Base-by-base conservation (phyloP, 202 grass and related monocot species). In the Elaeis oleifera region DNA sequence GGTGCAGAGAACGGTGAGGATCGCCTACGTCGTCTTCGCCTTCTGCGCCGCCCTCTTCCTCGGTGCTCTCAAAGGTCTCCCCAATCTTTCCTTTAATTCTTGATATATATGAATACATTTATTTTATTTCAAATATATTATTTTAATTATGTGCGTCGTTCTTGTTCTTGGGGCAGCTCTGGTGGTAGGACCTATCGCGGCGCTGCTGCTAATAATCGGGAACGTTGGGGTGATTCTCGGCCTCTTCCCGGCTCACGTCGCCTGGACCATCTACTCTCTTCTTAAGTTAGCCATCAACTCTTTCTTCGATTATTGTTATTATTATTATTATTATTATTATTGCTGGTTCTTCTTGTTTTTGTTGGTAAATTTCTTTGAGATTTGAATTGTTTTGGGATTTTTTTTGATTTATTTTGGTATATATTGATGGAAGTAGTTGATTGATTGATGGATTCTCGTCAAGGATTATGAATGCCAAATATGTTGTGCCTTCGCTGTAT, bases 21-120 rank as follows among this genome's bases (percentile, higher is more conserved):
- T 82, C 55, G 75, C 83, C 11, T 90, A 90, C 64, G 86, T 95
- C 4, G 72, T 87, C 60, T 79, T 95, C 72, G 72, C 84, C 78
- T 95, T 95, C 67, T 84, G 80, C 76, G 74, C 80, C 74, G 90
- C 90, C 71, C 76, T 95, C 60, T 90, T 95, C 78, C 76, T 90
- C 83, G 90, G 90, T 16, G 86, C 67, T 59, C 69, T 87, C 67
- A 95, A 95, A 95, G 90, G 90, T 75, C 68, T 50, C 51, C 51
- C 20, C 21, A 21, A 7, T 56, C 22, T 23, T 22, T 59, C 3
- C 56, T 5, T 44, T 54, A 44, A 44, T 13, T 44, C 36, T 44
- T 44, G 36, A 44, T 44, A 2, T 44, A 44, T 44, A 44, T 2
- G 3, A 22, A 4, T 51, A 23, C 54, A 13, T 23, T 21, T 56